A percentile compares a stretch with the other conserved stretches of the same genome.
Evolutionary conservation across 2,329 filamentous ascomycete genomes (phyloP).

Genomic region (Pseudohalonectria lignicola): DNA sequence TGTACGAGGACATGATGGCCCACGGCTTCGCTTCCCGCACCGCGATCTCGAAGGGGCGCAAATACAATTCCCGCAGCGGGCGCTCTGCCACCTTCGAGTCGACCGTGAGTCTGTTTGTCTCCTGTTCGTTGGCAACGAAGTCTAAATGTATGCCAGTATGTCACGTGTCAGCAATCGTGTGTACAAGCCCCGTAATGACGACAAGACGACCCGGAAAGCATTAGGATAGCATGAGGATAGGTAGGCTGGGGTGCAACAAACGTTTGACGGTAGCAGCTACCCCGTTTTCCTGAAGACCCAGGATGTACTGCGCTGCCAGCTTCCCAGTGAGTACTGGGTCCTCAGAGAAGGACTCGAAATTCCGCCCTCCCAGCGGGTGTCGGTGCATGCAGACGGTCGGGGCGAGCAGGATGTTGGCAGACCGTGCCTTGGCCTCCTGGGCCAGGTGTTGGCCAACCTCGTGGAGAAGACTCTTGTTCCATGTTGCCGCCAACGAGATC

Average conservation of each 20-base stretch:
- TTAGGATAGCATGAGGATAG: too few species aligned
- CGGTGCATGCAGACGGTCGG: constrained; percentile 76
- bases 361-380: constrained; percentile 71
- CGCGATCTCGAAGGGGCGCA: constrained; percentile 66
- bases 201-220: too few species aligned
- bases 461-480: constrained; percentile 60
- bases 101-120: constrained; percentile 55
- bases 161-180: background rate
- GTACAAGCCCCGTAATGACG: too few species aligned
- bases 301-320: constrained; percentile 60
- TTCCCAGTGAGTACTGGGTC: constrained; percentile 69
- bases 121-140: constrained; percentile 64
- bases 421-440: constrained; percentile 60
- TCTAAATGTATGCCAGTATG: constrained; percentile 21
- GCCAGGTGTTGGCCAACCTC: constrained; percentile 62
- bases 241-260: constrained; percentile 17
- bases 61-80: constrained; percentile 57
- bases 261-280: constrained; percentile 73
- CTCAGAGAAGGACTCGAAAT: constrained; percentile 81
- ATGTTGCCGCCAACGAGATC: constrained; percentile 68
- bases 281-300: constrained; percentile 61
- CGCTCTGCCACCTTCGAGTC: constrained; percentile 55
- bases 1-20: constrained; percentile 61
- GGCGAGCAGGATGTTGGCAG: constrained; percentile 62
- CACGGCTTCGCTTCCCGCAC: constrained; percentile 57